These are phyloP conservation scores for Magnaporthiopsis rhizophila DNA, from an alignment of 2,329 filamentous ascomycete genomes.

Conservation along the genomic window DNA sequence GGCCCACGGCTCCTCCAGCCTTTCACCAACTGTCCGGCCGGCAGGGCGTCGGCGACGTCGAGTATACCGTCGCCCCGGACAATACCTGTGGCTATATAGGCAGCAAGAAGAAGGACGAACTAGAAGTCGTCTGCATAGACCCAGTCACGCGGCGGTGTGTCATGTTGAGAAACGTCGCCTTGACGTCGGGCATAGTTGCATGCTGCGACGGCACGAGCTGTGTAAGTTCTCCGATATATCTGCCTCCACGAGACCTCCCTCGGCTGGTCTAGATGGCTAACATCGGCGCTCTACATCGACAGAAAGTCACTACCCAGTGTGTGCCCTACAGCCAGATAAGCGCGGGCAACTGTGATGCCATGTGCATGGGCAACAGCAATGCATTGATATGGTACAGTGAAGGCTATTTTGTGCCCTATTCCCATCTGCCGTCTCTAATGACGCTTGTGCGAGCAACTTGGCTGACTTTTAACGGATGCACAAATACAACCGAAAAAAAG, in stretches of 20 bases:
- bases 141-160: not conserved
- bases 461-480: no score
- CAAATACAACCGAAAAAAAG: not conserved
- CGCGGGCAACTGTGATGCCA: no score
- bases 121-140: not conserved
- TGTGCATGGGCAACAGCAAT: no score
- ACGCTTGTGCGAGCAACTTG: no score
- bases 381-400: no score
- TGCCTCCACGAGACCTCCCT: no score
- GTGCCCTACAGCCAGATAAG: not conserved
- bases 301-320: not conserved
- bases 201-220: slow-evolving; percentile 32
- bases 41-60: slow-evolving; percentile 20
- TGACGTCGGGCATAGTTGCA: slow-evolving; percentile 27
- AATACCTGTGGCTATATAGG: slow-evolving; percentile 39
- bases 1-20: slow-evolving; percentile 32
- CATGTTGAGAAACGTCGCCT: not conserved
- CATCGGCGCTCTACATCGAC: no score
- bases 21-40: slow-evolving; percentile 25
- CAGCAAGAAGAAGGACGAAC: not conserved
- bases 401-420: no score
- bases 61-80: slow-evolving; percentile 37
- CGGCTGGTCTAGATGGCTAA: no score
- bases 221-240: slow-evolving; percentile 7
- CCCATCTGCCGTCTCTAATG: no score